Conservation (phyloP, 345 rosid species). For the Brassica napus region Da-Ae NC_063448.1:2059501-2060000, state of each 20-base stretch:
- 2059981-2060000: neutral
- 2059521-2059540: neutral
- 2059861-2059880: slow-evolving; percentile 6
- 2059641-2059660: neutral
- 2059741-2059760: neutral
- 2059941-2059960: neutral
- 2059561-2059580: neutral
- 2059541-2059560: neutral
- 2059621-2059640: neutral
- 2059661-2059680: neutral
- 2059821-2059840: neutral
- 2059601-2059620: neutral
- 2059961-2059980: neutral
- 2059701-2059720: neutral
- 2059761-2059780: neutral
- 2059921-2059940: neutral
- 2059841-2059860: neutral
- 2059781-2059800: neutral
- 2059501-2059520: neutral
- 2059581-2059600: neutral
- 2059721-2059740: neutral
- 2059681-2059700: neutral
- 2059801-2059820: neutral
- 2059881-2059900: neutral
- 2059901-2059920: neutral